Base-by-base conservation (phyloP, 805 yeast species). In the Kodamaea jinghongensis region DNA sequence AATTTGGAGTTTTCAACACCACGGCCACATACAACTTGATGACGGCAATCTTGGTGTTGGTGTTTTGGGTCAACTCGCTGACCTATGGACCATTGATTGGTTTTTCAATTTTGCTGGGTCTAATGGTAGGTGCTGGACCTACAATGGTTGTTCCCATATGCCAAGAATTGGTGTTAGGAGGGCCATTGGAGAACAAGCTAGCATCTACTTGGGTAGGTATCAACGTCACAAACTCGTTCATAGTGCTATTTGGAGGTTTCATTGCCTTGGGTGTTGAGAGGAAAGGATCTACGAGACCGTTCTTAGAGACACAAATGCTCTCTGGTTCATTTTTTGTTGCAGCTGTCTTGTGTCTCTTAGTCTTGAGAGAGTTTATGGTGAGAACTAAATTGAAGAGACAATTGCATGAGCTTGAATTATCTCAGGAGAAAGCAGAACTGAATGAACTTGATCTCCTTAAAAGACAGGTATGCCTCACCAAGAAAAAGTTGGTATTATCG, bases 261-360 rank as follows among this genome's bases (percentile, higher is more conserved):
- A 71, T 79, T 36, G 83, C 79, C 0, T 70, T 79, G 41, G 67
- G 77, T 2, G 52, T 79, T 14, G 25, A 23, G 6, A 26, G 16
- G n/a, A 30, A 40, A 28, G 22, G 33, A 3, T 23, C 7, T 2
- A 9, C 40, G 3, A 45, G 48, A n/a, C 85, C 86, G 2, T 82
- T 73, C 48, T 58, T 75, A 25, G 72, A 81, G 47, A 70, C 83
- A 1, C 87, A 81, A 50, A 65, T 79, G 1, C 80, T 79, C 54
- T 71, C 78, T 3, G 87, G 85, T 2, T 50, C 67, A 13, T 56
- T 73, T 34, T 74, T 71, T 46, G 50, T 72, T 14, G 58, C 57
- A 9, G 74, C 73, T 0, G 51, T 73, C 8, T 6, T 76, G 2
- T 42, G 76, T 17, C 56, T 74, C 36, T 43, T 76, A 2, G 60